Evolutionary conservation across 805 yeast species (phyloP).

Genomic region (Pichia thaimueangensis): DNA sequence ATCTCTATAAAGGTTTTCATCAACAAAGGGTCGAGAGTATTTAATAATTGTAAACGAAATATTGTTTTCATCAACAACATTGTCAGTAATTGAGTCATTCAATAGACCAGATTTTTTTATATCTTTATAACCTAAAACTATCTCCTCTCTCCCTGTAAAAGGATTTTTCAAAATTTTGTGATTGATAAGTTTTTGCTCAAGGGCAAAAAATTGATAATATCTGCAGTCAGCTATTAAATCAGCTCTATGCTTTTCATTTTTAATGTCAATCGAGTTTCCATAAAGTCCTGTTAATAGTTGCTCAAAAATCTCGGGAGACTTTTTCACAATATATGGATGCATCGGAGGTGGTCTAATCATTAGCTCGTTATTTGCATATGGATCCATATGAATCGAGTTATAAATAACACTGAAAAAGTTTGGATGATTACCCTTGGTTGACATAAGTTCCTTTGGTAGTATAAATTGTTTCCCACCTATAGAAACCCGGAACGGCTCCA

Average conservation of each 20-base stretch:
- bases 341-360: constrained; percentile 72
- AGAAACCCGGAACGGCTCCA: constrained; percentile 50
- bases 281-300: constrained; percentile 50
- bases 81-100: constrained; percentile 16
- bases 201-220: constrained; percentile 67
- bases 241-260: constrained; percentile 48
- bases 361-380: constrained; percentile 34
- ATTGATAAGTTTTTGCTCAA: constrained; percentile 65
- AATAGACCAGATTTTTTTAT: constrained; percentile 33
- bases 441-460: constrained; percentile 50
- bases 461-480: constrained; percentile 58
- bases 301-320: constrained; percentile 49
- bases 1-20: constrained; percentile 29
- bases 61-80: constrained; percentile 6
- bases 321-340: constrained; percentile 44
- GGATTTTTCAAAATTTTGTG: constrained; percentile 48
- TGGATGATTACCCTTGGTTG: constrained; percentile 62
- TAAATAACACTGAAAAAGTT: constrained; percentile 67
- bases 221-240: constrained; percentile 61
- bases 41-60: constrained; percentile 19
- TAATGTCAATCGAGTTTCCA: constrained; percentile 46
- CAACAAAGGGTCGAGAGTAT: constrained; percentile 44
- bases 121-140: constrained; percentile 45
- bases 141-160: constrained; percentile 45
- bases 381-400: constrained; percentile 45